A percentile compares a stretch with the other conserved stretches of the same genome.
These are phyloP conservation scores for Phytophthora pisi DNA, from an alignment of 352 stramenopile species.

Conservation along the genomic window DNA sequence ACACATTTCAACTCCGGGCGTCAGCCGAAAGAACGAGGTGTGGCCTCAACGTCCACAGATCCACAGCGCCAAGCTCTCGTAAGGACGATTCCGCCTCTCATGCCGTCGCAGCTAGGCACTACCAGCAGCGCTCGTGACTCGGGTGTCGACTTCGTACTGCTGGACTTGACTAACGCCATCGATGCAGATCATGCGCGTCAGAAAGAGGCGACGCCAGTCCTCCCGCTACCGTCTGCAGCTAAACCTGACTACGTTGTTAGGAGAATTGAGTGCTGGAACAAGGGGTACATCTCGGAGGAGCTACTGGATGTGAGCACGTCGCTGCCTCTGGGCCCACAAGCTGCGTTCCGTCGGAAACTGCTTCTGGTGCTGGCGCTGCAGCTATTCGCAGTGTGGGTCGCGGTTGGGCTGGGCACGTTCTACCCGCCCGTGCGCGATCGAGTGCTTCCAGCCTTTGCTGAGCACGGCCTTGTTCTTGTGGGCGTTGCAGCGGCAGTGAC, in stretches of 20 bases:
- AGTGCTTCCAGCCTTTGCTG: constrained; percentile 19
- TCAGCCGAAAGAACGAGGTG: not conserved
- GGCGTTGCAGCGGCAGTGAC: constrained; percentile 9
- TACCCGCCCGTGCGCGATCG: constrained; percentile 21
- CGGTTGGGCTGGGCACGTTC: constrained; percentile 32
- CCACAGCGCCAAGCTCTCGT: not conserved
- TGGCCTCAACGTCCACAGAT: not conserved
- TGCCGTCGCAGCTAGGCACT: not conserved
- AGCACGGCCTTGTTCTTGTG: constrained; percentile 15
- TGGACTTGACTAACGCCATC: constrained; percentile 23
- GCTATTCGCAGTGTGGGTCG: constrained; percentile 32
- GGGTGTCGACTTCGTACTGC: constrained; percentile 26
- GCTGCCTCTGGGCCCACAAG: constrained; percentile 35
- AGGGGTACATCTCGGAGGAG: constrained; percentile 20
- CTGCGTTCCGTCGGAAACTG: constrained; percentile 42
- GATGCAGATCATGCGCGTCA: constrained; percentile 8
- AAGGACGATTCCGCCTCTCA: constrained; percentile 2
- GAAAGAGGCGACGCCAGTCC: constrained; percentile 20
- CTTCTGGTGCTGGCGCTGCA: constrained; percentile 38
- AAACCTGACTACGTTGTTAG: constrained; percentile 29
- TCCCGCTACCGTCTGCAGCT: constrained; percentile 18
- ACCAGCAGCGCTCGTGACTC: constrained; percentile 3
- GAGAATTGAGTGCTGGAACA: constrained; percentile 30
- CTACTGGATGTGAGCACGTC: constrained; percentile 31
- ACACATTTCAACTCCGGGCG: not conserved